Percentiles rank a stretch among this genome's conserved stretches.
phyloP scores from a whole-genome alignment of 2,329 filamentous ascomycete species.

The Pestalotiopsis sp. region DNA sequence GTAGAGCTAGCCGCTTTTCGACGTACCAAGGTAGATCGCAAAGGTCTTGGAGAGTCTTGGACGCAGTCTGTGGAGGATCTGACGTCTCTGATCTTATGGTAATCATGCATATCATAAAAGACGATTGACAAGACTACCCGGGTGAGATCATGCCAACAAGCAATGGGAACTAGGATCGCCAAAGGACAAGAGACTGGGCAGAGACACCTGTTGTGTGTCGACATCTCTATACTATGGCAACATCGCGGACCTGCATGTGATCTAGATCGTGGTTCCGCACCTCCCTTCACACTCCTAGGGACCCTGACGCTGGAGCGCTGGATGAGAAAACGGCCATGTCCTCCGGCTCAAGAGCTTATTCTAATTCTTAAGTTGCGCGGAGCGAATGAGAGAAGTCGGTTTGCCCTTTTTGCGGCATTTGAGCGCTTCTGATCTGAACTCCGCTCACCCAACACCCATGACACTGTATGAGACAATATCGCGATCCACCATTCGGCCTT shows the following conservation, averaged over 20 bases:
- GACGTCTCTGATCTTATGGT: background rate
- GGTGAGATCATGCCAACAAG: background rate
- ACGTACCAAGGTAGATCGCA: background rate
- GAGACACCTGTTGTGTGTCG: background rate
- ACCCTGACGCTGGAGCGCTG: no score
- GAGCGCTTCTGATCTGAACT: background rate
- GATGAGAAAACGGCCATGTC: background rate
- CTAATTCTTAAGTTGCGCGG: background rate
- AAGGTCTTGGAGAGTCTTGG: background rate
- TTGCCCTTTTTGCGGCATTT: background rate
- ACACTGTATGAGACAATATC: background rate
- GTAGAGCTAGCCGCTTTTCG: background rate
- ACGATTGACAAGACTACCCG: background rate
- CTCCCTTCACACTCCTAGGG: no score
- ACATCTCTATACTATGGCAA: background rate
- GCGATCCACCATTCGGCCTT: background rate
- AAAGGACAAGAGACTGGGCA: background rate
- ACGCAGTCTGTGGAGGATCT: background rate
- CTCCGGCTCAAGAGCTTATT: background rate
- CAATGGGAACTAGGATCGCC: background rate
- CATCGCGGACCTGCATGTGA: background rate
- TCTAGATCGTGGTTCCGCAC: background rate
- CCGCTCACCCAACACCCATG: background rate
- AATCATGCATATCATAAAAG: background rate
- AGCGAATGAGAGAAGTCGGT: background rate